Percentiles rank a stretch among this genome's conserved stretches.
Conservation (phyloP, 2,329 filamentous ascomycete species). For the Alternaria triticina region DNA sequence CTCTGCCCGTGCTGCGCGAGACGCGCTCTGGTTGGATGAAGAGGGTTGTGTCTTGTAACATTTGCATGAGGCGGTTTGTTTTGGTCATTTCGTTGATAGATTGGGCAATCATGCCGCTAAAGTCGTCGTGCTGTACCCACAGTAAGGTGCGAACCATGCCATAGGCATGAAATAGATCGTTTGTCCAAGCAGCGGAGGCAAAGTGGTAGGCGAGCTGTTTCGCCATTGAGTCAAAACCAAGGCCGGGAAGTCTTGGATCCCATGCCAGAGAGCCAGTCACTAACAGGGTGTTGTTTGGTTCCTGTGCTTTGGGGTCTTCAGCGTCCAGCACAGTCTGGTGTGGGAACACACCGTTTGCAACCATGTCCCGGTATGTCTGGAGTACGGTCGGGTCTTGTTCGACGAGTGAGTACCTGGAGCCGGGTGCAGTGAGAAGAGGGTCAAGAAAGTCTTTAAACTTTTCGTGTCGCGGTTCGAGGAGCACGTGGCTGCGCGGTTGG, state of each 20-base stretch:
- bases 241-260: slow-evolving; percentile 53
- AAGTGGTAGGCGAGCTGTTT: slow-evolving; percentile 68
- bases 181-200: slow-evolving; percentile 63
- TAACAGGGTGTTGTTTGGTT: slow-evolving; percentile 75
- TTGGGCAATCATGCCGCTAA: slow-evolving; percentile 65
- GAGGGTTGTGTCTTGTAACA: slow-evolving; percentile 63
- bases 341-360: slow-evolving; percentile 60
- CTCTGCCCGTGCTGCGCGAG: slow-evolving; percentile 19
- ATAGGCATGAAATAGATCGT: slow-evolving; percentile 72
- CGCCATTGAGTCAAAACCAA: slow-evolving; percentile 63
- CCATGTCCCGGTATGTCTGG: slow-evolving; percentile 57
- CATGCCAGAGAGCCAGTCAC: slow-evolving; percentile 50
- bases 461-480: slow-evolving; percentile 74
- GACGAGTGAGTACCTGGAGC: slow-evolving; percentile 58
- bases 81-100: slow-evolving; percentile 62
- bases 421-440: slow-evolving; percentile 48
- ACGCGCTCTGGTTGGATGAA: slow-evolving; percentile 25
- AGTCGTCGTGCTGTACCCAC: slow-evolving; percentile 71
- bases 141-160: slow-evolving; percentile 81
- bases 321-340: slow-evolving; percentile 58
- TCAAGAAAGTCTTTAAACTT: slow-evolving; percentile 67
- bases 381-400: slow-evolving; percentile 27
- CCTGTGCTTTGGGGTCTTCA: slow-evolving; percentile 51
- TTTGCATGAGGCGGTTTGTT: slow-evolving; percentile 64
- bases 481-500: slow-evolving; percentile 79